Conservation (phyloP, 176 grass and related monocot species). For the Echinochloa phyllopogon region DNA sequence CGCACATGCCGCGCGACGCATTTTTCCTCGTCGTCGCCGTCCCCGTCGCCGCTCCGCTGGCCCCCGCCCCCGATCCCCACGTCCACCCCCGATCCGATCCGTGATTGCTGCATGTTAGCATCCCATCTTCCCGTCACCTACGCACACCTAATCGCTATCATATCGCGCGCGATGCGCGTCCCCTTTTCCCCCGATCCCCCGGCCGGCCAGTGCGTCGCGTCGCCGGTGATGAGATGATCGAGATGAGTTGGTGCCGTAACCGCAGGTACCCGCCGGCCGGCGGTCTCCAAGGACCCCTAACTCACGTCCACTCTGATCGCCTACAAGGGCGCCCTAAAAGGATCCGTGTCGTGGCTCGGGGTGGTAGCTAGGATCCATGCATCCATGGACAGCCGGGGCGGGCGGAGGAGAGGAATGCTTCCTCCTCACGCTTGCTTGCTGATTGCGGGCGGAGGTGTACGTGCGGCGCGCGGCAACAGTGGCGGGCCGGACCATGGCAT, state of each 20-base stretch:
- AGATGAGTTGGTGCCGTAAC: neutral
- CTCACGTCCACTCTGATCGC: neutral
- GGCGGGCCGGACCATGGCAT: constrained; percentile 16
- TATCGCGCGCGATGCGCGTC: too few species aligned
- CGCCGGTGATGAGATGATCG: neutral
- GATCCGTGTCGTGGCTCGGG: constrained; percentile 7
- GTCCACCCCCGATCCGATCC: too few species aligned
- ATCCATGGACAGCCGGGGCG: too few species aligned
- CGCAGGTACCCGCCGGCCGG: neutral
- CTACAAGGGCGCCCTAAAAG: neutral
- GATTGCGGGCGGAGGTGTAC: neutral
- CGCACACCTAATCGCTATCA: neutral
- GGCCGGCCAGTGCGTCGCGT: neutral
- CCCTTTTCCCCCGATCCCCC: neutral
- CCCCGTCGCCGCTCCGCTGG: neutral
- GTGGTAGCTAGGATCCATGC: neutral
- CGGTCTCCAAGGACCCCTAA: constrained; percentile 37
- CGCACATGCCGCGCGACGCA: constrained; percentile 7
- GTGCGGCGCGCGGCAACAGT: neutral
- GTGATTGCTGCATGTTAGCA: constrained; percentile 26
- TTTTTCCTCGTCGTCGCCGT: neutral
- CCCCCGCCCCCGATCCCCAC: too few species aligned
- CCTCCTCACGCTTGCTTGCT: constrained; percentile 46
- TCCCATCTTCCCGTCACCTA: neutral
- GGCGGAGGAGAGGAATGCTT: constrained; percentile 34